Conservation (phyloP, 345 rosid species). For the Clarkia xantiana region DNA sequence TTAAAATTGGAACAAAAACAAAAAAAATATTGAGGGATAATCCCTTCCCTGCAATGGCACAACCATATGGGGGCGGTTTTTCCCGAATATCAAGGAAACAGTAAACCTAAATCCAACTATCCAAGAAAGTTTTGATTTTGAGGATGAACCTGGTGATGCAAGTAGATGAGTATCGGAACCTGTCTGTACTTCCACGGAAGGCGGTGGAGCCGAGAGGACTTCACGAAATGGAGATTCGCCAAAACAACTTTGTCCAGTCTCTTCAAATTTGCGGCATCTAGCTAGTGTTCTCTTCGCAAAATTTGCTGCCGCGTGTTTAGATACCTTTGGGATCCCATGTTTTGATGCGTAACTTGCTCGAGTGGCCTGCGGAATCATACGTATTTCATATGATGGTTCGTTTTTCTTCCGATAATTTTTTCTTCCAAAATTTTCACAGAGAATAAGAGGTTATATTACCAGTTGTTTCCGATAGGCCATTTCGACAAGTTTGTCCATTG, state of each 20-base stretch:
- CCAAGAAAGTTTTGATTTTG: not conserved
- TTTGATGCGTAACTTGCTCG: constrained; percentile 29
- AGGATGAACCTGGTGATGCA: not conserved
- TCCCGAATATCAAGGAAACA: no score
- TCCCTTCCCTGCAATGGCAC: no score
- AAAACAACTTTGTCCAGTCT: constrained; percentile 44
- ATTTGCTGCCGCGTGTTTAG: constrained; percentile 36
- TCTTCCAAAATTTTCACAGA: not conserved
- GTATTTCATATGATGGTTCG: not conserved
- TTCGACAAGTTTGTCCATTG: constrained; percentile 47
- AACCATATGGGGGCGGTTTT: no score
- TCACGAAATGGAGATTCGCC: constrained; percentile 35
- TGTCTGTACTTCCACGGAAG: constrained; percentile 9
- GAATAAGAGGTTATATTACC: constrained; percentile 12
- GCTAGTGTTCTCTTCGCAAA: constrained; percentile 39
- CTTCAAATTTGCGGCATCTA: constrained; percentile 39
- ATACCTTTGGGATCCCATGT: constrained; percentile 27
- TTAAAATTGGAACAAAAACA: no score
- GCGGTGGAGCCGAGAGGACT: constrained; percentile 21
- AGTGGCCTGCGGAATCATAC: constrained; percentile 28
- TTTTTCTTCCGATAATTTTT: no score
- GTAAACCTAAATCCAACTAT: not conserved
- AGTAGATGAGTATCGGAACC: constrained; percentile 6
- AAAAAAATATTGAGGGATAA: no score
- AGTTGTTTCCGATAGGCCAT: constrained; percentile 35